A percentile compares a stretch with the other conserved stretches of the same genome.
Evolutionary conservation across 2,329 filamentous ascomycete genomes (phyloP).

Genomic region (Aureobasidium mangrovei): DNA sequence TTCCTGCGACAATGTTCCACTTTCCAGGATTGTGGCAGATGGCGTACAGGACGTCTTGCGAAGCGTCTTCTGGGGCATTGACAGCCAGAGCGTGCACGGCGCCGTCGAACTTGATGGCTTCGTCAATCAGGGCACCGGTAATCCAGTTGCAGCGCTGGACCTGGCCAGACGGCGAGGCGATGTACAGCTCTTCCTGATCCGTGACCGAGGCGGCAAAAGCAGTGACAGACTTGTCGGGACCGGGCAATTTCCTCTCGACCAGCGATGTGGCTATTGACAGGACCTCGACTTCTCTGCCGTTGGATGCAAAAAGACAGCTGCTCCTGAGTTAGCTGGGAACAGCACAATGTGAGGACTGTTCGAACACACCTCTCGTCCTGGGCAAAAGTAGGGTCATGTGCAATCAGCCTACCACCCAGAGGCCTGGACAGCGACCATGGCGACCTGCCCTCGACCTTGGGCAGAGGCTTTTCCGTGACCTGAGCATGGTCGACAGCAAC

Average conservation of each 20-base stretch:
- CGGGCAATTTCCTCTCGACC: constrained; percentile 61
- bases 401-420: constrained; percentile 47
- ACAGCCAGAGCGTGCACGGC: constrained; percentile 18
- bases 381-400: constrained; percentile 49
- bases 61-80: constrained; percentile 23
- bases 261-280: constrained; percentile 77
- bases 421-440: constrained; percentile 42
- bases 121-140: constrained; percentile 27
- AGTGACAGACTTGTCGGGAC: constrained; percentile 41
- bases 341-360: constrained; percentile 28
- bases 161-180: constrained; percentile 42
- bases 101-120: constrained; percentile 16
- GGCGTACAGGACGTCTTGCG: constrained; percentile 31
- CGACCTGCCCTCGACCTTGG: constrained; percentile 10
- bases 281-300: constrained; percentile 66
- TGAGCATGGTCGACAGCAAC: constrained; percentile 6
- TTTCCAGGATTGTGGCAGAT: constrained; percentile 27
- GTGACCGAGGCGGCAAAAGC: constrained; percentile 44
- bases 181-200: constrained; percentile 45
- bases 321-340: constrained; percentile 20
- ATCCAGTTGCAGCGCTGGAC: constrained; percentile 53
- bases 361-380: constrained; percentile 43
- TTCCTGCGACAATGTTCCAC: constrained; percentile 32
- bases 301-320: constrained; percentile 67
- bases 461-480: neutral